Evolutionary conservation across 768 basidiomycete species (phyloP), one percentile per base, ranked within the genome.

Genomic region (Kockovaella imperatae): DNA sequence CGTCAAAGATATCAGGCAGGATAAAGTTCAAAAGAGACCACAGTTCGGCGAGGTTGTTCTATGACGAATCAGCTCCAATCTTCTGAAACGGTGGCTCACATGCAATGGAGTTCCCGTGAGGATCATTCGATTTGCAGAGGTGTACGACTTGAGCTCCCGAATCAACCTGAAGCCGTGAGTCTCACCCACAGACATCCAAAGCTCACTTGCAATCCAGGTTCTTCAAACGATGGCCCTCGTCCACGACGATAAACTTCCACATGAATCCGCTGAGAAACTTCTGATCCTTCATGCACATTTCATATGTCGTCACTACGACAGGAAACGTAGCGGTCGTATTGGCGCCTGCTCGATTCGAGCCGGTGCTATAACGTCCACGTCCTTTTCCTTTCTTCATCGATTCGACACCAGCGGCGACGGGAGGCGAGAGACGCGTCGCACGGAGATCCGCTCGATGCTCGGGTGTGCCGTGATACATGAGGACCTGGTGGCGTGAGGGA

Each of bases 21-120:
- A 97, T 86, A 60, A 96, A 99, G 67, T 95, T 95, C 26, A 99
- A 80, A 15, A 97, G 74, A 2, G 87, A 83, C 93, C 90, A 97
- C 3, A 99, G 75, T 67, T 99, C 95, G 4, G 83, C 78, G 2
- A 99, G 77, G 62, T 96, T 97, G 72, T 99, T 97, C 87, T 99
- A 64, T 23, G 29, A 35, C 13, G 35, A 4, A 26, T 56, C 35
- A 48, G 46, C 52, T 44, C 47, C 32, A 2, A 17, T 29, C 49
- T 26, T 31, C 42, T 42, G 32, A 17, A 14, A 41, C 35, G 18
- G 10, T 13, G 72, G 35, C 82, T 47, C 52, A 90, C 91, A 72
- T 97, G 91, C 30, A 99, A 73, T 5, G 95, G 95, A 15, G 95
- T 99, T 25, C 95, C 95, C 0, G 91, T 97, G 53, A 99, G 72